Evolutionary conservation across 2,329 filamentous ascomycete genomes (phyloP), one percentile per base, ranked within the genome.

Genomic region (Arthrobotrys musiformis): DNA sequence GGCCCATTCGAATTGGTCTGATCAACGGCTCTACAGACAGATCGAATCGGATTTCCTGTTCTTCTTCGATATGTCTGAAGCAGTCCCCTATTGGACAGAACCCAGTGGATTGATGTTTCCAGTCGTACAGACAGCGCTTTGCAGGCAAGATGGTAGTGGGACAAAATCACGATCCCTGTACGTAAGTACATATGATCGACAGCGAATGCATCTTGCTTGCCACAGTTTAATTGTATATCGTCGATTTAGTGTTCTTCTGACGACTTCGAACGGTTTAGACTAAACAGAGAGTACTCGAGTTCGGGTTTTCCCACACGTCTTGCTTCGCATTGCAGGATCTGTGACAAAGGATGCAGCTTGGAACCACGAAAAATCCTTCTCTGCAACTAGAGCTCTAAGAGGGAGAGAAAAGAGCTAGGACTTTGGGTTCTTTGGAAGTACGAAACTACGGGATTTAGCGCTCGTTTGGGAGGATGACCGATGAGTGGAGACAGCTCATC

Each of bases 191-290:
- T 62, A 19, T 30, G 37, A 62, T 62, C 35, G 35, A 46, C 24
- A 62, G 35, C 58, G 42, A 48, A 46, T 22, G 37, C 17, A 58
- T 46, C 37, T 15, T 62, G n/a, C 37, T 62, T 62, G 58, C 58
- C 37, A 62, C 58, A 61, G 33, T 33, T 61, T 61, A 61, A 42
- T 61, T 30, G 7, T 19, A 46, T 37, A n/a, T 24, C 44, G 8
- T 58, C 15, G 52, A 26, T 40, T 58, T 17, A 33, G n/a, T 58
- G 28, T 24, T n/a, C 5, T 11, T 52, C 26, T 54, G 26, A 28
- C 33, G 26, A 9, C 24, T 58, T 37, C 17, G n/a, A 40, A 33
- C 19, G 13, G 11, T 22, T 40, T 26, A 40, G 8, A 19, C 1
- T 33, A 17, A 22, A 7, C 7, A 11, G 7, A 6, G 8, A 54